Evolutionary conservation across 345 rosid genomes (phyloP), one percentile per base, ranked within the genome.

Genomic region (Excoecaria cochinchinensis): DNA sequence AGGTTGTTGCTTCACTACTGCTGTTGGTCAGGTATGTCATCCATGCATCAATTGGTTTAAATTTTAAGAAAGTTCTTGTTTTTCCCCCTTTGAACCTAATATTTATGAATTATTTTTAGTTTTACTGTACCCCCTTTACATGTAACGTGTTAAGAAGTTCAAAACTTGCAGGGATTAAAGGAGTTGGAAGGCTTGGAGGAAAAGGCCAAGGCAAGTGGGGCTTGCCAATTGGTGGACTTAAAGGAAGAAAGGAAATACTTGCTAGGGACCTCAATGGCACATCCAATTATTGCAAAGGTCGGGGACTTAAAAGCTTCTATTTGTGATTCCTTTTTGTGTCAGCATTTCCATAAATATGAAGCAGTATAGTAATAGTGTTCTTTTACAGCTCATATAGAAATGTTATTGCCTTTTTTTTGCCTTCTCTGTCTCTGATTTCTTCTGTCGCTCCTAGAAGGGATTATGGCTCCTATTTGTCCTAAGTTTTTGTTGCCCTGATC

Each of bases 201-300:
- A 59, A 95, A 95, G 87, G 98, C 98, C 14, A 95, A 88, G 81
- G 96, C 97, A 2, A 95, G 99, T 62, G 99, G 99, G n/a, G 99
- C 98, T 76, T 93, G 96, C 69, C 92, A 93, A 73, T 83, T 95
- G 71, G 94, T 93, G 87, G 99, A 93, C 85, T 87, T 95, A 53
- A 79, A 78, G 38, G 98, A 95, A 82, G 98, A 95, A 85, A n/a
- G n/a, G n/a, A n/a, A n/a, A n/a, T n/a, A n/a, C n/a, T n/a, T n/a
- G n/a, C n/a, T 95, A 70, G 99, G 99, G 60, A 95, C 99, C 57
- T 92, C 99, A 73, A 92, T 95, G 99, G 97, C 98, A 31, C 96
- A 97, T 31, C 99, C 99, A 38, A 93, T 95, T 75, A 95, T 95
- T 79, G 99, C 99, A 24, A 93, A 95, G 95, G 99, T 88, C 71